Conservation (phyloP, 805 yeast genomes). For the Candida germanica region DNA sequence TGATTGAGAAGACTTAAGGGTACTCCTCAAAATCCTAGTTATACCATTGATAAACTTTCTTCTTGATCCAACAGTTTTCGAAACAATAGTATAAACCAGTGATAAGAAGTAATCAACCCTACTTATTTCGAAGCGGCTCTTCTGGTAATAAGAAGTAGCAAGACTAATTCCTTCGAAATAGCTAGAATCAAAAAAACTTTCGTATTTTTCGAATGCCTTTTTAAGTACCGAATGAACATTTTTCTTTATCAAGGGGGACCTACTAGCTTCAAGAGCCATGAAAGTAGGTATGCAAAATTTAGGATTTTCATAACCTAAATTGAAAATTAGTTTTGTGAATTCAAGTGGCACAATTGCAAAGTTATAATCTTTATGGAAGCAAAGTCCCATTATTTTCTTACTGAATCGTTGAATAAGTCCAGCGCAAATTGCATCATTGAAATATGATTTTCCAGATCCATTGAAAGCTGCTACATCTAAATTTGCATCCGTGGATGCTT, state of each 20-base stretch:
- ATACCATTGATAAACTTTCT: conserved; percentile 38
- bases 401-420: conserved; percentile 66
- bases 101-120: conserved; percentile 33
- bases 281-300: conserved; percentile 64
- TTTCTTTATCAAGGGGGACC: conserved; percentile 36
- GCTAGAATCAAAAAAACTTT: conserved; percentile 64
- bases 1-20: not conserved
- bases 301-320: conserved; percentile 74
- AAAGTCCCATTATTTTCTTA: conserved; percentile 43
- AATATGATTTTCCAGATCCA: conserved; percentile 46
- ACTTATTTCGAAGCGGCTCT: conserved; percentile 11
- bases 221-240: conserved; percentile 53
- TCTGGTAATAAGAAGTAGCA: conserved; percentile 26
- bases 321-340: conserved; percentile 54
- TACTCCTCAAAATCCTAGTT: conserved; percentile 17
- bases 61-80: conserved; percentile 33
- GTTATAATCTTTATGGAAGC: conserved; percentile 45
- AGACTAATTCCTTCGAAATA: conserved; percentile 59
- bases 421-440: conserved; percentile 71
- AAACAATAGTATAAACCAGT: conserved; percentile 42
- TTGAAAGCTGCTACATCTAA: conserved; percentile 52
- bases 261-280: conserved; percentile 64
- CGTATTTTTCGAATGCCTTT: conserved; percentile 61
- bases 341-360: conserved; percentile 50
- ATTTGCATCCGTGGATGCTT: conserved; percentile 9